A percentile compares a stretch with the other conserved stretches of the same genome.
Evolutionary conservation across 2,329 filamentous ascomycete species (phyloP).

Genomic region (Verticillium klebahnii): DNA sequence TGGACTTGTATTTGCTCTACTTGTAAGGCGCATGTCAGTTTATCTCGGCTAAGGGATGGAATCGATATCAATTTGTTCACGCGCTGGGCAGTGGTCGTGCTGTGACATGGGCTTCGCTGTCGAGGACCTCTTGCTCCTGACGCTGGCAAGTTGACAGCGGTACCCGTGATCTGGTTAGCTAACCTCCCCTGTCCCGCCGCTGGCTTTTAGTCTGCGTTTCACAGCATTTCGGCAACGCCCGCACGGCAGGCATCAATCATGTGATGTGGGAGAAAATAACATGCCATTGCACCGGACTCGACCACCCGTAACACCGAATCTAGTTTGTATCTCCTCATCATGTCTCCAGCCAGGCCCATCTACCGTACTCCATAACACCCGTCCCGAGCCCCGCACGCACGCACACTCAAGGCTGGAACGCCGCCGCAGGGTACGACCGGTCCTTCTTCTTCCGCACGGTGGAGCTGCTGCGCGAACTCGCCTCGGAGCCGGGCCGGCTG

Average conservation of each 20-base stretch:
- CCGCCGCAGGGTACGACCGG: conserved; percentile 57
- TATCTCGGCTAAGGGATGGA: neutral
- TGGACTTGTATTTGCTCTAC: neutral
- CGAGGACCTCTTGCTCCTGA: too few species aligned
- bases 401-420: conserved; percentile 45
- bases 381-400: neutral
- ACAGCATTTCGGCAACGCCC: too few species aligned
- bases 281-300: neutral
- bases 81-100: neutral
- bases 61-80: neutral
- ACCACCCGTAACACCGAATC: neutral
- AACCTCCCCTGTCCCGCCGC: too few species aligned
- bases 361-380: neutral
- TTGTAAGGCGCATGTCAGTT: neutral
- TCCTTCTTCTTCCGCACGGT: conserved; percentile 52
- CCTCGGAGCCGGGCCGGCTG: conserved; percentile 27
- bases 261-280: too few species aligned
- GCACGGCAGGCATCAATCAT: too few species aligned
- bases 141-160: too few species aligned
- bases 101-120: neutral
- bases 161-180: too few species aligned
- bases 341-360: neutral
- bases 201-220: too few species aligned
- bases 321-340: neutral
- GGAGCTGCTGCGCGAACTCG: conserved; percentile 54